Conservation (phyloP, 768 basidiomycete genomes). For the Austroboletus eburneus region DNA sequence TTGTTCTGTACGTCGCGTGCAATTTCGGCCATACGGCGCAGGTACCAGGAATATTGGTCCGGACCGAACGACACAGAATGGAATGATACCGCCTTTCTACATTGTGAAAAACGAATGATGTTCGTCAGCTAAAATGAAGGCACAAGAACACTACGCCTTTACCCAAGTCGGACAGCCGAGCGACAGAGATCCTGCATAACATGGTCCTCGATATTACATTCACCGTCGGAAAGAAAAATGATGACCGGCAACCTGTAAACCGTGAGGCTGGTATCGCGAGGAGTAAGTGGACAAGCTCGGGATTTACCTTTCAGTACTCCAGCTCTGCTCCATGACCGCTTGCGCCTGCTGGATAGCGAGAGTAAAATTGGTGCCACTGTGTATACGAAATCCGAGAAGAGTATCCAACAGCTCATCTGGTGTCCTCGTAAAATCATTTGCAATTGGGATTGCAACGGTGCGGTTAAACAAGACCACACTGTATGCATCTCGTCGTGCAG, state of each 20-base stretch:
- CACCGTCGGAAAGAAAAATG: conserved; percentile 46
- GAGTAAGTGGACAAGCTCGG: not conserved
- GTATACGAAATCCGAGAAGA: conserved; percentile 31
- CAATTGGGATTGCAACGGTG: conserved; percentile 18
- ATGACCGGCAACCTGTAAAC: conserved; percentile 26
- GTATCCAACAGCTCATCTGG: conserved; percentile 41
- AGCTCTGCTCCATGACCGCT: conserved; percentile 39
- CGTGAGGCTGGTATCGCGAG: not conserved
- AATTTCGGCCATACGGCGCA: conserved; percentile 51
- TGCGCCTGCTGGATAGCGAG: conserved; percentile 37
- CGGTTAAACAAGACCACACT: conserved; percentile 48
- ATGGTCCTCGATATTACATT: conserved; percentile 37
- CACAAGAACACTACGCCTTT: not conserved
- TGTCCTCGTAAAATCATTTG: conserved; percentile 45
- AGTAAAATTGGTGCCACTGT: conserved; percentile 42
- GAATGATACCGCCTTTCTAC: conserved; percentile 52
- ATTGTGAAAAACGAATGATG: not conserved
- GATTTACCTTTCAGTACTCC: conserved; percentile 48
- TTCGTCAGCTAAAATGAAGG: not conserved
- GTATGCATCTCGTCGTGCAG: conserved; percentile 48
- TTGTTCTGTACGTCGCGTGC: conserved; percentile 44
- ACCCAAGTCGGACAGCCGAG: conserved; percentile 44
- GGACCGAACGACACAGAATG: conserved; percentile 57
- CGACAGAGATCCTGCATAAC: conserved; percentile 40
- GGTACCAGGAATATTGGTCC: conserved; percentile 13